Base-by-base conservation (phyloP, 73 alveolate genomes). In the Effrenium voratum region DNA sequence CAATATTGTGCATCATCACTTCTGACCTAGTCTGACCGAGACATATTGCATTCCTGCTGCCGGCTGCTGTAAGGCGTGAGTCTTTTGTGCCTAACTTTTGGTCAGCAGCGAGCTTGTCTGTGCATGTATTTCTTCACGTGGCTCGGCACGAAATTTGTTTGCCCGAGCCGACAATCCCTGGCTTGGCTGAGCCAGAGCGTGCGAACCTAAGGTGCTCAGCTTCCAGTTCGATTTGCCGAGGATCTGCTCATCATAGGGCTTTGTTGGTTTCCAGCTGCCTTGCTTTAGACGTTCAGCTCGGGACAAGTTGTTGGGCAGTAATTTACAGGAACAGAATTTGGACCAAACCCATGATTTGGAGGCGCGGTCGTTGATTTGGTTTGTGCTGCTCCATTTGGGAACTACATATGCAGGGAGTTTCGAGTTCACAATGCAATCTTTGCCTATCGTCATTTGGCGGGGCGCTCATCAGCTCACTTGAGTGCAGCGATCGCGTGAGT, bases 341-440 rank as follows among this genome's bases (percentile, higher is more conserved):
- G 95, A 88, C 95, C 34, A 88, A 88, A 49, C 95, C 95, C 41
- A 88, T 88, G 95, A 88, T 88, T 43, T 88, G 95, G 95, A 88
- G 95, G 95, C 59, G 40, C 50, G 0, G 38, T 36, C 47, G 15
- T 79, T 43, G 59, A 82, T 19, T 13, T 8, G 40, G 5, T 19
- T 84, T 32, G 16, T 2, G 22, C 4, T 32, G 28, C 22, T 8
- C 82, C 40, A 70, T 30, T 34, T 30, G 26, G 82, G 16, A 0
- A 70, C 24, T 36, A n/a, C 68, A 55, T 55, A 22, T 57, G 1
- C 85, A 88, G 95, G 95, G 95, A 88, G 40, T 88, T 88, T 32
- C 95, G 95, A 19, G 95, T 88, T 47, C 95, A 88, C 95, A 88
- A 88, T 50, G 95, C 95, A 12, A 63, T 88, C n/a, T 88, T 88